Base-by-base conservation (phyloP, 164 flowering plant species). In the Protea cynaroides region DNA sequence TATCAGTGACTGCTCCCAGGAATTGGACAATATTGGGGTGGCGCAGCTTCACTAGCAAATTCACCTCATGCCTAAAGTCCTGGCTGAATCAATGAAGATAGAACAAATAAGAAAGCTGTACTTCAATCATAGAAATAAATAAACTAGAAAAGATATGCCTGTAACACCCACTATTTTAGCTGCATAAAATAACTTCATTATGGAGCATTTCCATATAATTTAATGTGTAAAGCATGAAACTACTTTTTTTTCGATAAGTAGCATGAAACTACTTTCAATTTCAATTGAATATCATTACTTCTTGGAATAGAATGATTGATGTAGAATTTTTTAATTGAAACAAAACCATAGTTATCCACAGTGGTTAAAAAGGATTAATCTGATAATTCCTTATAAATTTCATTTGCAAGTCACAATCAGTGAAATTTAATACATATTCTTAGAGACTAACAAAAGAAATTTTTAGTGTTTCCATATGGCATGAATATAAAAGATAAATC, bases 21-120 rank as follows among this genome's bases (percentile, higher is more conserved):
- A 95, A 95, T 70, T 95, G 99, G 17, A 95, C 99, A 46, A 95
- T 83, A 67, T 92, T 95, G 58, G 99, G 99, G 62, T 95, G 99
- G 36, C 97, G 96, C 79, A 95, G 96, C 87, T 92, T 95, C 76
- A 95, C 99, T 36, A 95, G 92, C 80, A 92, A 83, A 78, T 84
- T 90, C 59, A 92, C 97, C 78, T 95, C 99, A 74, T 95, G 97
- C 79, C 97, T 75, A 76, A 95, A 95, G 80, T 95, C 97, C 82
- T 95, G 96, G 75, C 99, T 95, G 87, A 49, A 86, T 52, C 37
- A 62, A 25, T 49, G 75, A 61, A 68, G 57, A 68, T 67, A 43
- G 64, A 23, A 64, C 11, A 11, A 38, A 43, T 25, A 58, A 51
- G 58, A 6, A 65, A 67, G 18, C 65, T 63, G 46, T 53, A 38